phyloP scores from a whole-genome alignment of 495 filamentous ascomycete genomes.

The Zalerion maritima region DNA sequence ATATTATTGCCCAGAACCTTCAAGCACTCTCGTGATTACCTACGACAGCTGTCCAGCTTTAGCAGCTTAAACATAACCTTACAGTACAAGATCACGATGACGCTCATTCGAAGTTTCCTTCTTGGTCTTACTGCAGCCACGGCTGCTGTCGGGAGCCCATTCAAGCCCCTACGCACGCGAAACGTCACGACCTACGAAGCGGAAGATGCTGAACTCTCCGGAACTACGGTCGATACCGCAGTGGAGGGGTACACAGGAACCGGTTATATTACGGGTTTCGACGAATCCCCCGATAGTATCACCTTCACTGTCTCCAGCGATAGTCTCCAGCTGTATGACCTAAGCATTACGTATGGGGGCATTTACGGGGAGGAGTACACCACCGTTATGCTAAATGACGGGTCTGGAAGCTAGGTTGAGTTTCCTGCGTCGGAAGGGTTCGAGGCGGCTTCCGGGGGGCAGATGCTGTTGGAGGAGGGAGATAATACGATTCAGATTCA shows the following conservation, averaged over 20 bases:
- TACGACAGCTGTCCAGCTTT: no score
- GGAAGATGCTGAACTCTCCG: conserved; percentile 22
- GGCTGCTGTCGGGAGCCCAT: no score
- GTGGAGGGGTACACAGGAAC: conserved; percentile 23
- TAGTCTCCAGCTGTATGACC: conserved; percentile 21
- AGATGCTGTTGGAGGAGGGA: conserved; percentile 26
- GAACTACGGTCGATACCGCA: conserved; percentile 18
- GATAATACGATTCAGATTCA: conserved; percentile 27
- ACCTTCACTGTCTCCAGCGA: conserved; percentile 20
- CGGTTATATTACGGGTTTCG: conserved; percentile 30
- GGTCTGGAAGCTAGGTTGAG: conserved; percentile 22
- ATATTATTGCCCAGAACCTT: no score
- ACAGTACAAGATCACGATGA: no score
- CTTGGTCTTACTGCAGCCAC: no score
- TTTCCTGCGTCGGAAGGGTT: conserved; percentile 16
- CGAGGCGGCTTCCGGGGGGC: conserved; percentile 19
- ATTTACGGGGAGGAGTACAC: conserved; percentile 30
- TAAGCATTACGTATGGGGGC: conserved; percentile 22
- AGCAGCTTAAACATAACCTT: no score
- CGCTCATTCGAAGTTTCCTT: no score
- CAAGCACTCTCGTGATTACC: no score
- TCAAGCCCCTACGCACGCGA: no score
- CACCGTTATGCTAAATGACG: conserved; percentile 24
- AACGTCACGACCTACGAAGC: conserved; percentile 22
- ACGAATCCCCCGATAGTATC: conserved; percentile 21